Base-by-base conservation (phyloP, 768 basidiomycete species). In the Russula griseocarnosa region DNA sequence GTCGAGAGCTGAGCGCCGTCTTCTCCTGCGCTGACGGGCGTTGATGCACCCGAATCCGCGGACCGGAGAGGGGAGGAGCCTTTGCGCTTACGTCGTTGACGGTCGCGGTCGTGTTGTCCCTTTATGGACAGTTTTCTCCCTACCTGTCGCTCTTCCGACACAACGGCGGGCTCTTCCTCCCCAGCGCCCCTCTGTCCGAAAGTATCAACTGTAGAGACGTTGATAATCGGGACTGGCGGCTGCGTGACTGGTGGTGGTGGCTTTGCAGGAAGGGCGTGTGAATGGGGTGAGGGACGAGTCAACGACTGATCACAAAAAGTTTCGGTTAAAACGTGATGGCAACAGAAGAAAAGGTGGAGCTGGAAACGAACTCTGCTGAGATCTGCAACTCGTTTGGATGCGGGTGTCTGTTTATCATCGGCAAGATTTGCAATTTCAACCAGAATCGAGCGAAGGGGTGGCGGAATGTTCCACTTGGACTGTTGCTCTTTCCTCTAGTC, bases 311-410 rank as follows among this genome's bases (percentile, higher is more conserved):
- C 9, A 61, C 13, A 26, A 30, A 30, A 30, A 30, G 30, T 30
- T 3, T 30, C 47, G 51, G 61, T 10, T 42, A 42, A 50, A 50
- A 55, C 13, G 30, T 28, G 36, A 52, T 11, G 26, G 38, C 58
- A 49, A 58, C 38, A 34, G 14, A 42, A 50, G 28, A 65, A 60
- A 65, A 30, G 5, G 5, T 5, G 32, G 50, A 51, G 40, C 24
- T 42, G 36, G 46, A 58, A 44, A 55, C 69, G 34, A 56, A 69
- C 69, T 62, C 65, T 69, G 50, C 62, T 69, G 51, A 69, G 59
- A 50, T 60, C 62, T 58, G 58, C 69, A 52, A 63, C 62, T 14
- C 55, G 55, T 30, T 62, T 60, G 10, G 58, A 55, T 22, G 63
- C 53, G 5, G 59, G 61, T 18, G 36, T 44, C 34, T 42, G 36